Base-by-base conservation (phyloP, 805 yeast genomes). In the Scheffersomyces amazonensis region DNA sequence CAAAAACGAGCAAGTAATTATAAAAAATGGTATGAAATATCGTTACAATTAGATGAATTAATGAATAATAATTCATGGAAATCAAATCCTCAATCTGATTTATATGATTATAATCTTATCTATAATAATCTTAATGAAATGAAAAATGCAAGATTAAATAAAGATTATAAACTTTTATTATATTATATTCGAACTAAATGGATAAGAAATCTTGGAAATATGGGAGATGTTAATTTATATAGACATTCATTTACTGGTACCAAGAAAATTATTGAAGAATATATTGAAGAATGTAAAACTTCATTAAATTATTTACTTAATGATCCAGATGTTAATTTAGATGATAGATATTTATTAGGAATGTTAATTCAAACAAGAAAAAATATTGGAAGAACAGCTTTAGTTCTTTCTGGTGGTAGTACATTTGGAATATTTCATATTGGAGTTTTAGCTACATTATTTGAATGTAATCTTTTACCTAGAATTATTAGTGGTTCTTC, bases 341-440 rank as follows among this genome's bases (percentile, higher is more conserved):
- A 85, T 55, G 89, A 83, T 43, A 59, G 77, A 10, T 81, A 85
- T 50, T 69, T 87, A 12, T 64, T 91, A 39, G 86, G 86, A 2
- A 86, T 87, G 75, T 66, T 91, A 23, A 77, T 85, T 28, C 96
- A 91, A 55, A 87, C 97, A 0, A 72, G 96, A 42, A 86, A 86
- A 58, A 88, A 90, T 52, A 87, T 87, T 36, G 99, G 99, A 0
- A 73, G 96, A 39, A 90, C 98, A 0, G 99, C 98, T 0, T 66
- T 93, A 19, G 88, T 95, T n/a, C 72, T 93, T 37, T 83, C 95
- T 34, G 99, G 99, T 1, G 99, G 99, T 2, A 89, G 96, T 2
- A 86, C 96, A 4, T 86, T 91, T 65, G 99, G 98, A 0, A 64
- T 91, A 35, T 80, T 90, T 44, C 98, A 91, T 48, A 85, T 89